Conservation (phyloP, 2,329 filamentous ascomycete genomes). For the Alternaria arborescens region DNA sequence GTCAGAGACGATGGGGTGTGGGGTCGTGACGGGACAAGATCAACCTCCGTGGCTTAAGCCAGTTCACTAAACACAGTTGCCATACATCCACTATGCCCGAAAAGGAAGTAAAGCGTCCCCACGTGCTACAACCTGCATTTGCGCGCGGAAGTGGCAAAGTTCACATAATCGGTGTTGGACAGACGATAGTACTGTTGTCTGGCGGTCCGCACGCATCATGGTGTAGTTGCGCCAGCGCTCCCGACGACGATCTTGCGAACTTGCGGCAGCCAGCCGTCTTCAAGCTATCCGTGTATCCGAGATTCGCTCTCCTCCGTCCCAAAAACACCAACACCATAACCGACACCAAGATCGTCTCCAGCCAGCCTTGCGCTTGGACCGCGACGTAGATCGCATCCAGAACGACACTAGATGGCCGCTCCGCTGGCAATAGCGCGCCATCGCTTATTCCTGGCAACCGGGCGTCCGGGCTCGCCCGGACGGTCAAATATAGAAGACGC, state of each 20-base stretch:
- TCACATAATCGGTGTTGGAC: neutral
- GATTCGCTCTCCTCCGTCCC: neutral
- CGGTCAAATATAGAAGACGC: neutral
- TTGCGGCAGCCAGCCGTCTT: neutral
- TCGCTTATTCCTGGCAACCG: conserved; percentile 1
- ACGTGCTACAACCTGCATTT: conserved; percentile 1
- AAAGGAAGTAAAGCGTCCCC: neutral
- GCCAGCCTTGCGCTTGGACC: conserved; percentile 5
- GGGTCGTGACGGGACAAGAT: neutral
- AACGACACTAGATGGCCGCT: neutral
- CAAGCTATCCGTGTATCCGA: neutral
- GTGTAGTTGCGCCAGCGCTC: neutral
- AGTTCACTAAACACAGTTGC: neutral
- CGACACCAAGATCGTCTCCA: conserved; percentile 4
- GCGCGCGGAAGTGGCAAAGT: neutral
- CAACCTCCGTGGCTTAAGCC: conserved; percentile 1
- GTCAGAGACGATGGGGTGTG: neutral
- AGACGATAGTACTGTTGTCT: neutral
- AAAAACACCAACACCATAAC: neutral
- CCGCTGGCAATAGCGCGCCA: conserved; percentile 2
- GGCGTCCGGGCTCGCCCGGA: neutral
- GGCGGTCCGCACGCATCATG: neutral
- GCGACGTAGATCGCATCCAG: neutral
- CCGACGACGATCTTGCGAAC: neutral
- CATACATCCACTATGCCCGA: neutral